A percentile compares a stretch with the other conserved stretches of the same genome.
Evolutionary conservation across 805 yeast species (phyloP).

Genomic region (Lachancea sp.): DNA sequence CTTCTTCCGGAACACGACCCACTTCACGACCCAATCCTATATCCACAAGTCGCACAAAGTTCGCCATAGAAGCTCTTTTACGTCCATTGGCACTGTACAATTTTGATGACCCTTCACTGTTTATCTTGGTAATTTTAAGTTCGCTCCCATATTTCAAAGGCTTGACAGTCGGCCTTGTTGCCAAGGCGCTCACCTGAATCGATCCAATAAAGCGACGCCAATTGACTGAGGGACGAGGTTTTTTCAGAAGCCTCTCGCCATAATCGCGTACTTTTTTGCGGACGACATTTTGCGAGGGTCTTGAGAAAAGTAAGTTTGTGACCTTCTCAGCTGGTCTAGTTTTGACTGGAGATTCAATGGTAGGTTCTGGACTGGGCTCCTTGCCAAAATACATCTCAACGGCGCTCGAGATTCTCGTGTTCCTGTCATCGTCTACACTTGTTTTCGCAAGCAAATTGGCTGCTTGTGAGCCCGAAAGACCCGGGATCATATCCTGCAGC

Average conservation of each 20-base stretch:
- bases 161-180: slow-evolving; percentile 56
- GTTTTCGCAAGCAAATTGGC: slow-evolving; percentile 1
- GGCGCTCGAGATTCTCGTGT: slow-evolving; percentile 34
- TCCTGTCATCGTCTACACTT: slow-evolving; percentile 7
- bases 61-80: slow-evolving; percentile 24
- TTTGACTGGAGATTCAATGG: not conserved
- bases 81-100: slow-evolving; percentile 21
- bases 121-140: slow-evolving; percentile 34
- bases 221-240: slow-evolving; percentile 11
- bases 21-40: slow-evolving; percentile 44
- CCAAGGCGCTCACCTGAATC: slow-evolving; percentile 57
- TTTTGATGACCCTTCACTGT: slow-evolving; percentile 25
- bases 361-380: not conserved
- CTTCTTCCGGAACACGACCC: slow-evolving; percentile 68
- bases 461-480: slow-evolving; percentile 2
- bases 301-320: not conserved
- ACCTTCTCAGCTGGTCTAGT: not conserved
- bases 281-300: not conserved
- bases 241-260: slow-evolving; percentile 7
- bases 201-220: slow-evolving; percentile 54
- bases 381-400: slow-evolving; percentile 37
- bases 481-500: slow-evolving; percentile 4
- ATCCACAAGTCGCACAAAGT: slow-evolving; percentile 31
- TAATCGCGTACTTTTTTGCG: slow-evolving; percentile 3
- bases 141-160: slow-evolving; percentile 40